phyloP scores from a whole-genome alignment of 2,329 filamentous ascomycete species.

The Pseudonectria buxi region DNA sequence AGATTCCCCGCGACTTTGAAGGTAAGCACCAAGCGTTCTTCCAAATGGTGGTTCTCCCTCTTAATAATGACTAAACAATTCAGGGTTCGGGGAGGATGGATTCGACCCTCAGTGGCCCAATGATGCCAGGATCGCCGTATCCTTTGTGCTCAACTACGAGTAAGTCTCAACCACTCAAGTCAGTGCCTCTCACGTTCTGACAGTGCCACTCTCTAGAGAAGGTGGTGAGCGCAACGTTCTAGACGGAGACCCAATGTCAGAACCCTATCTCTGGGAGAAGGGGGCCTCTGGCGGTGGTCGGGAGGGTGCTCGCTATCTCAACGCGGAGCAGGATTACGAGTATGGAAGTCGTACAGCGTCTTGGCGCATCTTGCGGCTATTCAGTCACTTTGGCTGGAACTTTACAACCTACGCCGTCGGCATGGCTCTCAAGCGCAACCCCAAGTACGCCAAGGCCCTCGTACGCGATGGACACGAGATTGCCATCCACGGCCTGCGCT shows the following conservation, averaged over 20 bases:
- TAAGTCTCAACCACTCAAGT: conserved; percentile 11
- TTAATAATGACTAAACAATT: too few relatives aligned
- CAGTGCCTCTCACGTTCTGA: too few relatives aligned
- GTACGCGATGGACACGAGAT: conserved; percentile 35
- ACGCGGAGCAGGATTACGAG: conserved; percentile 1
- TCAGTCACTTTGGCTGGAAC: conserved; percentile 34
- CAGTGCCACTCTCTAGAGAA: conserved; percentile 2
- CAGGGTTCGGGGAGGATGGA: conserved; percentile 27
- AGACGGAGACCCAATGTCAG: conserved; percentile 31
- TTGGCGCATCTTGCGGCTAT: conserved; percentile 34
- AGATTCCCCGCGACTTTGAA: too few relatives aligned
- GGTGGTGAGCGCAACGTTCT: conserved; percentile 32
- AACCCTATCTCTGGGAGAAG: conserved; percentile 34
- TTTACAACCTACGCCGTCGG: conserved; percentile 37
- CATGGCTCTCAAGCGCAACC: conserved; percentile 33
- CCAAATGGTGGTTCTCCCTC: too few relatives aligned
- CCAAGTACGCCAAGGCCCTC: conserved; percentile 31
- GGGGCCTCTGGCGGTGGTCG: too few relatives aligned
- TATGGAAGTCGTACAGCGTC: conserved; percentile 12
- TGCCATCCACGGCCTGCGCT: conserved; percentile 33
- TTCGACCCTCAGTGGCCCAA: conserved; percentile 33
- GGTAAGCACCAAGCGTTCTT: too few relatives aligned
- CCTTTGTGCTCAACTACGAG: conserved; percentile 35
- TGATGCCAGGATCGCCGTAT: conserved; percentile 35
- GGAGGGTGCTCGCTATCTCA: too few relatives aligned